Evolutionary conservation across 805 yeast species (phyloP).

Genomic region (Teunomyces aglyptinius): DNA sequence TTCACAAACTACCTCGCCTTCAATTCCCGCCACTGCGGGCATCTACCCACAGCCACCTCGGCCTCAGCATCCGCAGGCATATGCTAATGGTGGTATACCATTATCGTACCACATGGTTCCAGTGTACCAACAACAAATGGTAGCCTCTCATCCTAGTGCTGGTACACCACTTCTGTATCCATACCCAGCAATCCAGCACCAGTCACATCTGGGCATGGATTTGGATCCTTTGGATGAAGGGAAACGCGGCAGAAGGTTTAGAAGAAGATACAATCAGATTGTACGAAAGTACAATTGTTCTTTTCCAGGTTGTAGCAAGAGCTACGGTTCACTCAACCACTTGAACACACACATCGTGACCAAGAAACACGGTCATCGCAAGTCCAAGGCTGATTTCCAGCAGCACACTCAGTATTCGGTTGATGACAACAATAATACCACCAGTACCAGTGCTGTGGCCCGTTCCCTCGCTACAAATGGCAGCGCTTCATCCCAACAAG

Average conservation of each 20-base stretch:
- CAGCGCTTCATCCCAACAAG: not conserved
- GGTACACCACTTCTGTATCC: slow-evolving; percentile 2
- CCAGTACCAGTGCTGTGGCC: not conserved
- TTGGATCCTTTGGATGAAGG: slow-evolving; percentile 16
- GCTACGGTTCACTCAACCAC: slow-evolving; percentile 44
- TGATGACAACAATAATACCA: not conserved
- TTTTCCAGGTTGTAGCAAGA: slow-evolving; percentile 39
- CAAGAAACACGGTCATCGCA: slow-evolving; percentile 44
- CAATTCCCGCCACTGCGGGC: not conserved
- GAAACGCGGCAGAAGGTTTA: slow-evolving; percentile 32
- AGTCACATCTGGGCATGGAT: slow-evolving; percentile 10
- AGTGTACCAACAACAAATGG: slow-evolving; percentile 2
- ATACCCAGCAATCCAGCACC: slow-evolving; percentile 4
- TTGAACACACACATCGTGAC: slow-evolving; percentile 45
- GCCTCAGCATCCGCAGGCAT: not conserved
- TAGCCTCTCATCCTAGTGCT: not conserved
- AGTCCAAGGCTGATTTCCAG: slow-evolving; percentile 41
- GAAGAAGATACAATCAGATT: slow-evolving; percentile 37
- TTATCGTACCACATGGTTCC: not conserved
- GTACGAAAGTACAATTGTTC: slow-evolving; percentile 32
- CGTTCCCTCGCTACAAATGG: not conserved
- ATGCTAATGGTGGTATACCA: not conserved
- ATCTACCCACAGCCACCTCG: not conserved
- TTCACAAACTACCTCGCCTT: not conserved
- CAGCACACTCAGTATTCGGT: not conserved